Evolutionary conservation across 2,329 filamentous ascomycete genomes (phyloP).

Genomic region (Aspergillus persii): DNA sequence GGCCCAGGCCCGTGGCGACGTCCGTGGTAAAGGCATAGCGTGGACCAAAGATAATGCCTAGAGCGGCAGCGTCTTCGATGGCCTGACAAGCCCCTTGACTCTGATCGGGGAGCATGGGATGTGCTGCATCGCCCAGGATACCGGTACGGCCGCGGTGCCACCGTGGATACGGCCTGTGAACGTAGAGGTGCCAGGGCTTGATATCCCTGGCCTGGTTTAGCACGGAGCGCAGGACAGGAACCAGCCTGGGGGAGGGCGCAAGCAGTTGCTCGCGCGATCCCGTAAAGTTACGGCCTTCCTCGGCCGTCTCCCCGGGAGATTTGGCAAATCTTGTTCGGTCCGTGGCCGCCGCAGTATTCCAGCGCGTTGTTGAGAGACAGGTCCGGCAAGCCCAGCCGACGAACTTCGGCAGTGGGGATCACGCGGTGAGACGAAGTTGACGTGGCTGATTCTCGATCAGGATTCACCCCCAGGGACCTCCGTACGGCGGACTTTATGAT

Average conservation of each 20-base stretch:
- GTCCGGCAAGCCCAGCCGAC: conserved; percentile 59
- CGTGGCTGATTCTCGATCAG: conserved; percentile 55
- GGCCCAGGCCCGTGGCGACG: conserved; percentile 46
- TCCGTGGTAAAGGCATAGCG: conserved; percentile 48
- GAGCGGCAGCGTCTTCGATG: conserved; percentile 63
- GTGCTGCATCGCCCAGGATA: conserved; percentile 64
- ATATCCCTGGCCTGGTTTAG: conserved; percentile 60
- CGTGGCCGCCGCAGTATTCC: conserved; percentile 66
- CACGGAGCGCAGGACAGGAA: conserved; percentile 57
- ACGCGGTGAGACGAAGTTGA: neutral
- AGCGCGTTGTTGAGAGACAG: conserved; percentile 61
- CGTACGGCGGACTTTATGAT: conserved; percentile 54
- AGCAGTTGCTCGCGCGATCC: conserved; percentile 41
- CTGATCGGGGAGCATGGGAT: conserved; percentile 70
- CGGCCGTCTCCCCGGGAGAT: conserved; percentile 60
- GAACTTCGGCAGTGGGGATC: conserved; percentile 58
- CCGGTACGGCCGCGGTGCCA: conserved; percentile 48
- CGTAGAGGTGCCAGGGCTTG: conserved; percentile 64
- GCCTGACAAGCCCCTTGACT: conserved; percentile 69
- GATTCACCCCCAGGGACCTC: conserved; percentile 60
- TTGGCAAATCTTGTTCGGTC: conserved; percentile 65
- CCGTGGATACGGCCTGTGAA: conserved; percentile 62
- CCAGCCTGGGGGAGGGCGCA: conserved; percentile 59
- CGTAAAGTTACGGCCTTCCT: conserved; percentile 42
- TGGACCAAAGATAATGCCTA: conserved; percentile 60